Conservation (phyloP, 2,329 filamentous ascomycete species). For the Colletotrichum eremochloae region DNA sequence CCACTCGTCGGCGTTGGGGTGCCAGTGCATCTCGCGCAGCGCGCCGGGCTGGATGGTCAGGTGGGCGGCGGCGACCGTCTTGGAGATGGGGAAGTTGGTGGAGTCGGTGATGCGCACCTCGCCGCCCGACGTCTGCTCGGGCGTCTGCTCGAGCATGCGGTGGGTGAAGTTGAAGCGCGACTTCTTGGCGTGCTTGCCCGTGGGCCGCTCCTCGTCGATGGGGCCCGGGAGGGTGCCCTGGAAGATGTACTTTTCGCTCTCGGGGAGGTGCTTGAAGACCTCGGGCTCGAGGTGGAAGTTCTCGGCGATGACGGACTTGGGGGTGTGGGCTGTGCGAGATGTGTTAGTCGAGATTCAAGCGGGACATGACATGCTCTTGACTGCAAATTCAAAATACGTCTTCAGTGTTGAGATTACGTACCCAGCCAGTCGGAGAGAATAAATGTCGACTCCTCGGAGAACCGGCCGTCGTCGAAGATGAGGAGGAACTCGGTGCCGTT, state of each 20-base stretch:
- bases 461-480: slow-evolving; percentile 63
- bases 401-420: slow-evolving; percentile 48
- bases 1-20: slow-evolving; percentile 84
- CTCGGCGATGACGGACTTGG: slow-evolving; percentile 78
- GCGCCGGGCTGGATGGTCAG: slow-evolving; percentile 79
- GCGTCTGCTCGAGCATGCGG: slow-evolving; percentile 77
- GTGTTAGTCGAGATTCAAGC: slow-evolving; percentile 38
- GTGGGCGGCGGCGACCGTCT: slow-evolving; percentile 79
- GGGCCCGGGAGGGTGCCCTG: slow-evolving; percentile 74
- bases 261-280: slow-evolving; percentile 76
- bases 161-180: slow-evolving; percentile 79
- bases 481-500: slow-evolving; percentile 54
- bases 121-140: slow-evolving; percentile 76
- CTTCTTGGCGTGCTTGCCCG: slow-evolving; percentile 72
- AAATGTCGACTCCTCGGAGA: slow-evolving; percentile 76
- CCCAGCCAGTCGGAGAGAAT: slow-evolving; percentile 80
- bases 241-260: slow-evolving; percentile 82
- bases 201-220: slow-evolving; percentile 75
- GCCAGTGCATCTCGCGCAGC: slow-evolving; percentile 86
- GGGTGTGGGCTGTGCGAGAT: slow-evolving; percentile 69
- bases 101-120: slow-evolving; percentile 81
- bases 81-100: slow-evolving; percentile 80
- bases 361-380: too few relatives aligned
- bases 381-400: too few relatives aligned
- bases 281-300: slow-evolving; percentile 82